Base-by-base conservation (phyloP, 257 asterid species). In the Penstemon barbatus region DNA sequence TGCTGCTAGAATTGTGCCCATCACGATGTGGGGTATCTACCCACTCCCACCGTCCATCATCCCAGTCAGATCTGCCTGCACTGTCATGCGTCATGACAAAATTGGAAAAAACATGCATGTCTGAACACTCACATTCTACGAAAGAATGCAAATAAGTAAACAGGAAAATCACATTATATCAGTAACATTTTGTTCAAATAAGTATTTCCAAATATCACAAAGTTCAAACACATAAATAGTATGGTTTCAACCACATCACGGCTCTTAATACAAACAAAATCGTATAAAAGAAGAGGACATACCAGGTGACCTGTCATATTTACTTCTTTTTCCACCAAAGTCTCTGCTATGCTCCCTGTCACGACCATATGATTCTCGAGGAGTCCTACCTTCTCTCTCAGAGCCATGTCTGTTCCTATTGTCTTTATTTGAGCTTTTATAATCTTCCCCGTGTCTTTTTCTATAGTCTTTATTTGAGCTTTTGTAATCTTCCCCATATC, bases 41-140 rank as follows among this genome's bases (percentile, higher is more conserved):
- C 99, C 99, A 91, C 76, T 94, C 97, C 97, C 97, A 91, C 71
- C 85, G 83, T 64, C 97, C 96, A 74, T 94, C 96, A 79, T 94
- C 97, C 99, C 99, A 94, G 51, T 91, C 91, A 76, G 96, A 91
- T 78, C 88, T 87, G 58, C 85, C 99, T 91, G 83, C 74, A 82
- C 67, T 61, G 38, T 62, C 68, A 71, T 62, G 64, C 75, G 71
- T 71, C 70, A 70, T 55, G 42, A 36, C 39, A 49, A 25, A 76
- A 18, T 72, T 57, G 55, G 53, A 56, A 70, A 51, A 57, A 8
- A 50, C 44, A 9, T 38, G 42, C 49, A 42, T 39, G 5, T 7
- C 37, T 41, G 39, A 36, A 69, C n/a, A n/a, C 9, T 53, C 8
- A 5, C 56, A 37, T 70, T 38, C 44, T 12, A 63, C 11, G 59